These are phyloP conservation scores for Meredithiella fracta DNA, from an alignment of 2,329 filamentous ascomycete species.

Conservation along the genomic window DNA sequence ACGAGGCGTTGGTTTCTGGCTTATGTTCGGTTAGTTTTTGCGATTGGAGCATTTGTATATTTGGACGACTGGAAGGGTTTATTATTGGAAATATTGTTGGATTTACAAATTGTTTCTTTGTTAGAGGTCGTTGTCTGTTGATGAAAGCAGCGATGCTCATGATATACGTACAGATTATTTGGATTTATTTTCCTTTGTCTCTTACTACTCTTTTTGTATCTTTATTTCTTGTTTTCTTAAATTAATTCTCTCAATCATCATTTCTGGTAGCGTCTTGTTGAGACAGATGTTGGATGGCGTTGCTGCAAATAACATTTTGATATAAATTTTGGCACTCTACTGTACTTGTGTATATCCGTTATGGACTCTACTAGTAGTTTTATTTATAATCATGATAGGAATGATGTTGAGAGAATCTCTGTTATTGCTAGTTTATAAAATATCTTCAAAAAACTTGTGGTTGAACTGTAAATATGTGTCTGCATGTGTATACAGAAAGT, in stretches of 20 bases:
- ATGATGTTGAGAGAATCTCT: not conserved
- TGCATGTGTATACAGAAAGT: too few relatives aligned
- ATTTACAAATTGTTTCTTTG: not conserved
- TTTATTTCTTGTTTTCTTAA: not conserved
- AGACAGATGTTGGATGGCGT: constrained; percentile 1
- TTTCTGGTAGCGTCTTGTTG: not conserved
- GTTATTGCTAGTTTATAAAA: too few relatives aligned
- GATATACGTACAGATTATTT: not conserved
- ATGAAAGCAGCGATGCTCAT: not conserved
- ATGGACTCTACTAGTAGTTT: not conserved
- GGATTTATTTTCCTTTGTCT: constrained; percentile 2
- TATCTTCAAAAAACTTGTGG: too few relatives aligned
- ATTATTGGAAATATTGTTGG: not conserved
- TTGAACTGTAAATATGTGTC: too few relatives aligned
- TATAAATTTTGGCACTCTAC: not conserved
- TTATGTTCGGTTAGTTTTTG: not conserved
- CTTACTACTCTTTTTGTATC: not conserved
- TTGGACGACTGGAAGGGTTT: not conserved
- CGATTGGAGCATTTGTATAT: not conserved
- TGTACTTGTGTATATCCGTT: not conserved
- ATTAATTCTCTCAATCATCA: constrained; percentile 16
- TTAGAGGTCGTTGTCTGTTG: not conserved
- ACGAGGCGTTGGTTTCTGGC: not conserved
- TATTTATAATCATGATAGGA: not conserved
- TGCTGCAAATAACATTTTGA: not conserved